Conservation (phyloP, 441 rosid species). For the Oxalis stricta region DNA sequence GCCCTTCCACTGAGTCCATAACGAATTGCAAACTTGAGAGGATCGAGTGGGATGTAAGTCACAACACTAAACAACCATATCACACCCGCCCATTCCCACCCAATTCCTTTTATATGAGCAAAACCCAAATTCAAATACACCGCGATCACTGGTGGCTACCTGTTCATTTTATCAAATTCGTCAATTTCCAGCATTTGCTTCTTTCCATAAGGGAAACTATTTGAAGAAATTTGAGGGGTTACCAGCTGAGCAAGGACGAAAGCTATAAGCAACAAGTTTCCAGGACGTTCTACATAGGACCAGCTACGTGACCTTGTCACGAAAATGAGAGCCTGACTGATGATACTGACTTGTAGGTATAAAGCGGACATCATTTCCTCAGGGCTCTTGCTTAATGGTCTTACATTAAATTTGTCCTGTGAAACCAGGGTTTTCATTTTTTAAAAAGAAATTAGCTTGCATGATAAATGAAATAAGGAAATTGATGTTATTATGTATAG, state of each 20-base stretch:
- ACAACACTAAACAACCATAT: constrained; percentile 63
- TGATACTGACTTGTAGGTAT: constrained; percentile 81
- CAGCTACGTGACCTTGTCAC: constrained; percentile 89
- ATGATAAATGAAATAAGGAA: constrained; percentile 4
- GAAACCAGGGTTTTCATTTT: too few relatives aligned
- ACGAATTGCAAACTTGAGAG: constrained; percentile 59
- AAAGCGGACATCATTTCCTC: constrained; percentile 69
- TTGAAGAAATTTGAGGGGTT: constrained; percentile 1
- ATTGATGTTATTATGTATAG: neutral
- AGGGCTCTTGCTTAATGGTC: constrained; percentile 18
- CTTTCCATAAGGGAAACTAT: too few relatives aligned
- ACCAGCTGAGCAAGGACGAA: constrained; percentile 73
- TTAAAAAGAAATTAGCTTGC: neutral
- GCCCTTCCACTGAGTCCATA: constrained; percentile 70
- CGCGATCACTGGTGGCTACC: constrained; percentile 65
- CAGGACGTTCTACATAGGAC: constrained; percentile 74
- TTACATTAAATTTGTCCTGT: constrained; percentile 57
- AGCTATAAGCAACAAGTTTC: constrained; percentile 44
- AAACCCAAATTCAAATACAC: constrained; percentile 82
- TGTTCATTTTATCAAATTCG: constrained; percentile 10
- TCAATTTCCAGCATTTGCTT: neutral
- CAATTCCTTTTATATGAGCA: constrained; percentile 50
- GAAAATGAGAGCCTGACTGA: constrained; percentile 82
- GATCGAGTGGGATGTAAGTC: constrained; percentile 67
- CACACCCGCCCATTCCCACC: constrained; percentile 96